Percentiles rank a stretch among this genome's conserved stretches.
phyloP scores from a whole-genome alignment of 257 asterid genomes.

The Lycium ferocissimum region DNA sequence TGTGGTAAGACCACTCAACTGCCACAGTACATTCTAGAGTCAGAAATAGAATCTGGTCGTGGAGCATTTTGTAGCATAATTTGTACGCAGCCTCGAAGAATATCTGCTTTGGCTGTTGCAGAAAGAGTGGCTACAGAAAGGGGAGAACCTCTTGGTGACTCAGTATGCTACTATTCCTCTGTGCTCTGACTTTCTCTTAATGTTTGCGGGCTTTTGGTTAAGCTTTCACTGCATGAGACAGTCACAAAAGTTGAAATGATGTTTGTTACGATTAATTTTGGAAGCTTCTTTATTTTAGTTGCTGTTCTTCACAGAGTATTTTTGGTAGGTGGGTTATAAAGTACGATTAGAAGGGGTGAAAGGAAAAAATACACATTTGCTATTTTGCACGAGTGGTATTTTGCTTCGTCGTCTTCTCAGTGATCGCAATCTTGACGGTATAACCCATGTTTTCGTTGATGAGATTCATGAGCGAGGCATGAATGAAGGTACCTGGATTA shows the following conservation, averaged over 20 bases:
- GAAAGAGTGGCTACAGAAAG: conserved; percentile 97
- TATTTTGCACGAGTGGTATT: conserved; percentile 97
- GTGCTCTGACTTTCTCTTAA: conserved; percentile 27
- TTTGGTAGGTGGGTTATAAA: conserved; percentile 91
- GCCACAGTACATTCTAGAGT: conserved; percentile 94
- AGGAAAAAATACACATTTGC: conserved; percentile 92
- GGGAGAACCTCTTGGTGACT: conserved; percentile 98
- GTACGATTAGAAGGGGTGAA: conserved; percentile 98
- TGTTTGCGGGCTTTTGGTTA: conserved; percentile 14
- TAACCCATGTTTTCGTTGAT: conserved; percentile 95
- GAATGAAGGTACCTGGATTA: conserved; percentile 82
- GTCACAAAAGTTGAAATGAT: neutral
- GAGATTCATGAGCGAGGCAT: conserved; percentile 99
- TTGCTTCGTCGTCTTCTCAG: conserved; percentile 93
- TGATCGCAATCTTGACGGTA: conserved; percentile 85
- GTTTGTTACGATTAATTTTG: conserved; percentile 31
- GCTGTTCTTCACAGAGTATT: conserved; percentile 44
- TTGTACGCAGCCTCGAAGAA: conserved; percentile 97
- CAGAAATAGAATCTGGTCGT: conserved; percentile 96
- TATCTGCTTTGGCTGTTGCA: conserved; percentile 95
- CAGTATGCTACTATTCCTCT: conserved; percentile 66
- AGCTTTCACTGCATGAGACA: conserved; percentile 8
- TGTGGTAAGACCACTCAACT: conserved; percentile 99
- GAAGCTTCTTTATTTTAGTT: conserved; percentile 41
- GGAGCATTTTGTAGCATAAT: conserved; percentile 98